phyloP scores from a whole-genome alignment of 345 rosid species.

The Corchorus capsularis region DNA sequence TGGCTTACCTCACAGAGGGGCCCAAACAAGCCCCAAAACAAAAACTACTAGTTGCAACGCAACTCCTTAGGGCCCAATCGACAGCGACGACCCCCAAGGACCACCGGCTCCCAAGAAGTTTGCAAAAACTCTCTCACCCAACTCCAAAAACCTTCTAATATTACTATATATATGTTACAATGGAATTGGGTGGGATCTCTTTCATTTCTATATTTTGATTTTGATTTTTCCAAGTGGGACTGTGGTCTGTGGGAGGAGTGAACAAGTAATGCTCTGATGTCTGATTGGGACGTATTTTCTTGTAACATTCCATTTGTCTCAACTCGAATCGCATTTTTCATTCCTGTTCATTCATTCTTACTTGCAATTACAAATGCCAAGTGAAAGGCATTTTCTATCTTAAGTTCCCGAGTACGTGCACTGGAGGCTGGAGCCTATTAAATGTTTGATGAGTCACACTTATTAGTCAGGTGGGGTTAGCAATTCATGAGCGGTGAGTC shows the following conservation, averaged over 20 bases:
- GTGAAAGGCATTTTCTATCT: not conserved
- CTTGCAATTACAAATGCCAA: not conserved
- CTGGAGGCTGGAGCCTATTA: not conserved
- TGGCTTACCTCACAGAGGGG: conserved; percentile 7
- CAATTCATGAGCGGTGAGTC: not conserved
- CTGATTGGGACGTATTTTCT: conserved; percentile 7
- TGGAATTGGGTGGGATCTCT: not conserved
- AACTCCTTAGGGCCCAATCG: conserved; percentile 10
- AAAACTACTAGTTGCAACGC: conserved; percentile 9
- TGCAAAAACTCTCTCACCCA: too few relatives aligned
- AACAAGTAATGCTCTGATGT: not conserved
- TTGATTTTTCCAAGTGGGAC: not conserved
- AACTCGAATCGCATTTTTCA: not conserved
- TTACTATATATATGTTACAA: too few relatives aligned
- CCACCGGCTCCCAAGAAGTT: conserved; percentile 9
- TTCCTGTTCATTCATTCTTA: not conserved
- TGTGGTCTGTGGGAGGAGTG: not conserved
- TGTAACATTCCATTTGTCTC: conserved; percentile 24
- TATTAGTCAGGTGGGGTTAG: conserved; percentile 13
- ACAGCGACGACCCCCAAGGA: not conserved
- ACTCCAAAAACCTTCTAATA: too few relatives aligned
- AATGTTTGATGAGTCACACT: not conserved
- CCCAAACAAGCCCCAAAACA: not conserved
- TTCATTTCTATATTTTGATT: not conserved
- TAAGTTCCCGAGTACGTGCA: conserved; percentile 11